phyloP scores from a whole-genome alignment of 495 filamentous ascomycete species.

The Tetracladium setigerum region DNA sequence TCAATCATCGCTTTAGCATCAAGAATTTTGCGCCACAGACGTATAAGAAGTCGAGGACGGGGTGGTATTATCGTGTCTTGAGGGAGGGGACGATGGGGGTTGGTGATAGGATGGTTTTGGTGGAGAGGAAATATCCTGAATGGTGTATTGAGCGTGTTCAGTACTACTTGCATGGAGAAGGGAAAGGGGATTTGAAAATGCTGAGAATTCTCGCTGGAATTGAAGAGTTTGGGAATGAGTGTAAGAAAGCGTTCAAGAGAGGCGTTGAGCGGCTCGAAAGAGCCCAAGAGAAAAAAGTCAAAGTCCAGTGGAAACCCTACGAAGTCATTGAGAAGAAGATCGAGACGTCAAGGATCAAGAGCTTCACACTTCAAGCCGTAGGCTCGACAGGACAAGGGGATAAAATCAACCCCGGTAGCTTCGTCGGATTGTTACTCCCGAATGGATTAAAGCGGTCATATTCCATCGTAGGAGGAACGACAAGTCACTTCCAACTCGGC shows the following conservation, averaged over 20 bases:
- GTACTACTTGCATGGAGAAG: slow-evolving; percentile 43
- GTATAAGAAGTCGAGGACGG: slow-evolving; percentile 42
- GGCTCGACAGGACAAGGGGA: too few species aligned
- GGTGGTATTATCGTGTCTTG: slow-evolving; percentile 49
- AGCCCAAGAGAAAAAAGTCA: slow-evolving; percentile 19
- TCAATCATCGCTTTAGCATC: slow-evolving; percentile 46
- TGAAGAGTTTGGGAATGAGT: slow-evolving; percentile 39
- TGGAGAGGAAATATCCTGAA: slow-evolving; percentile 33
- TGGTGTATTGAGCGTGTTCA: slow-evolving; percentile 51
- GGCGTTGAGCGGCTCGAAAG: slow-evolving; percentile 27
- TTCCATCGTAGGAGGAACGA: slow-evolving; percentile 37
- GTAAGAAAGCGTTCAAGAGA: slow-evolving; percentile 30
- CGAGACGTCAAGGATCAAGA: slow-evolving; percentile 32
- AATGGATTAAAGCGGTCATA: slow-evolving; percentile 31
- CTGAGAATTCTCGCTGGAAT: slow-evolving; percentile 39
- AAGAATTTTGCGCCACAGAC: slow-evolving; percentile 45
- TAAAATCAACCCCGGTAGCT: slow-evolving; percentile 27
- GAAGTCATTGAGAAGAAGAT: slow-evolving; percentile 32
- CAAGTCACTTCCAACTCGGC: slow-evolving; percentile 35
- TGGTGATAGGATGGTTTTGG: slow-evolving; percentile 28
- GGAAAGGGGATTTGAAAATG: slow-evolving; percentile 30
- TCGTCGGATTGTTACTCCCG: slow-evolving; percentile 36
- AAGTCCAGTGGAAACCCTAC: slow-evolving; percentile 35
- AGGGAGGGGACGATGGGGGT: slow-evolving; percentile 36
- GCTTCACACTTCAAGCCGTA: slow-evolving; percentile 29